Evolutionary conservation across 768 basidiomycete species (phyloP).

Genomic region (Mrakia blollopis): DNA sequence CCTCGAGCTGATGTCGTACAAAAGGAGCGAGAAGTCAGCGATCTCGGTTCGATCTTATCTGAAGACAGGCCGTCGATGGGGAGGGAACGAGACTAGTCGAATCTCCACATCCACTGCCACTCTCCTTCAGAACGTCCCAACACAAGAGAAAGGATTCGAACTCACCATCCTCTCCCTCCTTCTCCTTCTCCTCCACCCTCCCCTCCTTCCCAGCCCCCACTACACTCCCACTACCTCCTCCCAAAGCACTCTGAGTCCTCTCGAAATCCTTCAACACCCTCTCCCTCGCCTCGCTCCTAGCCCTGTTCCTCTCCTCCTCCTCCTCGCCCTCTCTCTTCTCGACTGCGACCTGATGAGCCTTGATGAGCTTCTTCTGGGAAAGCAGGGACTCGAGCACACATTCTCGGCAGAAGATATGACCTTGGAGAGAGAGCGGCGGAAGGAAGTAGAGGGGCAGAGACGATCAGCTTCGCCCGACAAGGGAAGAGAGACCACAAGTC

Average conservation of each 20-base stretch:
- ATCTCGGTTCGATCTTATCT: no score
- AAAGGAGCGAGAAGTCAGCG: no score
- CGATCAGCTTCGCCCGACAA: no score
- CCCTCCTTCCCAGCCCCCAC: no score
- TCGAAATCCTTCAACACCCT: constrained; percentile 88
- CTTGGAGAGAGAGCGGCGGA: no score
- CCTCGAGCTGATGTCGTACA: constrained; percentile 50
- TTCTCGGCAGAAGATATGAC: constrained; percentile 89
- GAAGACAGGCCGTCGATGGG: no score
- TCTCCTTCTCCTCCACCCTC: not conserved
- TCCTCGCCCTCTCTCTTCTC: constrained; percentile 69
- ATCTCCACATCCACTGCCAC: no score
- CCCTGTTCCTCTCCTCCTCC: constrained; percentile 69
- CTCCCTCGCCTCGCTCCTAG: constrained; percentile 70
- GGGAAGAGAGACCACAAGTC: no score
- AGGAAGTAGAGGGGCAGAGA: no score
- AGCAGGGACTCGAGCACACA: constrained; percentile 73
- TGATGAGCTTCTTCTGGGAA: constrained; percentile 82
- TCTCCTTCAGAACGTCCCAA: no score
- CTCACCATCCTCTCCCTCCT: not conserved
- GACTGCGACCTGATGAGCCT: constrained; percentile 76
- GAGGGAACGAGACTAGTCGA: no score
- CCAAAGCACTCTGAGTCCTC: constrained; percentile 70
- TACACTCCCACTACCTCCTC: constrained; percentile 40
- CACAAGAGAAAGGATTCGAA: no score